Conservation (phyloP, 2,329 filamentous ascomycete genomes). For the Madurella mycetomatis region DNA sequence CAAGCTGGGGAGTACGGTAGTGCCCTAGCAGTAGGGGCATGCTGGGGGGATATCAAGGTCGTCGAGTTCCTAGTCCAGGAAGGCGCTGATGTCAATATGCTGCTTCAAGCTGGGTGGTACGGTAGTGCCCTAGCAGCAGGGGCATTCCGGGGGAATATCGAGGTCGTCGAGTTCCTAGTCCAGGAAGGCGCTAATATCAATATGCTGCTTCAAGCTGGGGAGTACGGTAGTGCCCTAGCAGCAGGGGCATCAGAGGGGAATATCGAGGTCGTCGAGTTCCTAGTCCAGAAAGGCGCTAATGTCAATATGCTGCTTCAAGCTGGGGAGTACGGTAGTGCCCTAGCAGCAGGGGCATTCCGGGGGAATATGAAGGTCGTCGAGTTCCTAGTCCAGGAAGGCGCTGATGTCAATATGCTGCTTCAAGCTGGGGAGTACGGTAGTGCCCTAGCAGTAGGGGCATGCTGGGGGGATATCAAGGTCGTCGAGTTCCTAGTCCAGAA, state of each 20-base stretch:
- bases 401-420: background rate
- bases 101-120: background rate
- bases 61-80: too few relatives aligned
- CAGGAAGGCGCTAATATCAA: background rate
- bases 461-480: background rate
- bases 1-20: background rate
- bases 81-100: too few relatives aligned
- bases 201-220: too few relatives aligned
- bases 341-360: background rate
- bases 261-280: too few relatives aligned
- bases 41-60: too few relatives aligned
- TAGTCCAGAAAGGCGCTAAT: too few relatives aligned
- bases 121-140: background rate
- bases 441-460: background rate
- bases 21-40: too few relatives aligned
- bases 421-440: background rate
- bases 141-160: background rate
- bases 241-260: too few relatives aligned
- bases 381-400: background rate
- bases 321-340: constrained; percentile 2
- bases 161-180: background rate
- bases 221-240: too few relatives aligned
- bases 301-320: background rate
- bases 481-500: background rate
- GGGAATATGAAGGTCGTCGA: background rate